Base-by-base conservation (phyloP, 2,329 filamentous ascomycete species). In the Lachnellula hyalina region DNA sequence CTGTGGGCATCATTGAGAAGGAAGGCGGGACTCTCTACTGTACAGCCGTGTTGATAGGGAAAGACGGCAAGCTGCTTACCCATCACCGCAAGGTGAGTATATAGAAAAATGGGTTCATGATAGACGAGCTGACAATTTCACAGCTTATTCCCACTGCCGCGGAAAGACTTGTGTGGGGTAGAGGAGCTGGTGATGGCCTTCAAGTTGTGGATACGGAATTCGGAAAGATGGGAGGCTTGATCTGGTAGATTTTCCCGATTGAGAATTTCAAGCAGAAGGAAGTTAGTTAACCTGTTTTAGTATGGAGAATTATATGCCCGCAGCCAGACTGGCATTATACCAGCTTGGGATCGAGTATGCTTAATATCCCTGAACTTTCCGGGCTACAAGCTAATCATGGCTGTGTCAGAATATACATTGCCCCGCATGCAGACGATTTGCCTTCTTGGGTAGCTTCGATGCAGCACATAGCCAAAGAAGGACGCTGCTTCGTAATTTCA, bases 281-380 rank as follows among this genome's bases (percentile, higher is more conserved):
- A 34, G 17, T 55, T 32, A 34, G 17, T 55, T 32, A 51, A 44
- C 25, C 12, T 23, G 17, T 51, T 42, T 21, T 15, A 70, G 69
- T 53, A 74, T 72, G 73, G 73, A 75, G 59, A 75, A 75, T 54
- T 75, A 75, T 49, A 75, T 75, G 73, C 73, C 73, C 5, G 71
- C 70, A 7, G 73, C 73, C 14, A 65, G 73, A 17, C 62, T 75
- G 60, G 69, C 72, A 12, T 61, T 74, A 21, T 75, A 74, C 53
- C 73, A 75, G 52, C 71, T 74, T 58, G 71, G 71, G 11, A 63
- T 74, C 55, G 71, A 74, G 25, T 25, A 25, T 7, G 25, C 25
- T 5, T 25, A 7, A 25, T 25, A 25, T 25, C 25, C 25, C 25
- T 25, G 25, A 25, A 25, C 25, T 7, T 6, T 25, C 3, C 25